Evolutionary conservation across 1,139 yeast genomes (phyloP), one percentile per base, ranked within the genome.

Genomic region (Maudiozyma humilis): DNA sequence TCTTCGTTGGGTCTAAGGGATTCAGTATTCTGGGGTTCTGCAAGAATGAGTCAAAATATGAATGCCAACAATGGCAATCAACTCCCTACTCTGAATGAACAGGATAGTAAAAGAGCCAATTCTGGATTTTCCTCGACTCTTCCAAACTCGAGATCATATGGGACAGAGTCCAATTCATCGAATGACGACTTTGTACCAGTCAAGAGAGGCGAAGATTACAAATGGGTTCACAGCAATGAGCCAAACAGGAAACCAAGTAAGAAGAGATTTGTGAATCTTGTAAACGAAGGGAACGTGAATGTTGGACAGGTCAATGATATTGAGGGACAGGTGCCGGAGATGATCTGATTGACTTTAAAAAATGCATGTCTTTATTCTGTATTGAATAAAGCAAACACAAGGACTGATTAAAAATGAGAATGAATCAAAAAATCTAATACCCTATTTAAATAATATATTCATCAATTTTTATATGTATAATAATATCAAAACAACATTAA

Each of bases 1-100:
- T 66, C 70, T 1, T 61, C 63, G 25, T 55, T 71, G 18, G 65
- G 68, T 5, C 51, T 63, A 41, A 63, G 78, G 56, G 71, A 70
- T 46, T 75, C 71, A 0, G 69, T 61, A 1, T 67, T 66, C 44
- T 46, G 59, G 47, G 61, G 56, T 1, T 23, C 42, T 15, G 13
- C 4, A 32, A 25, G 20, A 3, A 37, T 10, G 15, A 14, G 25
- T 20, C 15, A 27, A 13, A 17, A 14, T 15, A 19, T 23, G 8
- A n/a, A 16, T 4, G 38, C 39, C 29, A 45, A 38, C 13, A 39
- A 45, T 23, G 44, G 45, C 29, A 32, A 44, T 16, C 13, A 31
- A 2, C 16, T 45, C 13, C 41, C 44, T 3, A 17, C 45, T 10
- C 31, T 46, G 27, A 23, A 36, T 4, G 48, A 46, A 36, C 40